Percentiles rank a stretch among this genome's conserved stretches.
Conservation (phyloP, 306 rosid genomes). For the Hippophae rhamnoides region DNA sequence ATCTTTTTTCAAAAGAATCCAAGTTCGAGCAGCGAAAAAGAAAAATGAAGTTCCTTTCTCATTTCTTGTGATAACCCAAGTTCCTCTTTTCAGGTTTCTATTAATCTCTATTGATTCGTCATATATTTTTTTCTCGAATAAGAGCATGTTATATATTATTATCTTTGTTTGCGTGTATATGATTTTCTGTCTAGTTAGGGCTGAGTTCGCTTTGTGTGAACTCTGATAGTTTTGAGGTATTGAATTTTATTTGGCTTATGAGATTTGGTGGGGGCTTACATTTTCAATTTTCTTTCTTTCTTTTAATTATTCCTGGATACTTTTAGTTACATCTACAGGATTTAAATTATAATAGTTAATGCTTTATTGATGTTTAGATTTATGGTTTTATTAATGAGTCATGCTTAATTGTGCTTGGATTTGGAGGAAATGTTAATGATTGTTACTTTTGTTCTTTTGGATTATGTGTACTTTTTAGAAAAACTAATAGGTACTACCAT, state of each 20-base stretch:
- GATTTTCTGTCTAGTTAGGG: not conserved
- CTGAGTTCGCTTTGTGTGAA: conserved; percentile 1
- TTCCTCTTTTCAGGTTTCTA: too few species aligned
- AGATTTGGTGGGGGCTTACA: conserved; percentile 4
- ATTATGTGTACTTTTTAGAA: not conserved
- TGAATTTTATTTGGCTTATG: not conserved
- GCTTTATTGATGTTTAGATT: conserved; percentile 8
- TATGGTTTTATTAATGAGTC: conserved; percentile 7
- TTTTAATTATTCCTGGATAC: conserved; percentile 4
- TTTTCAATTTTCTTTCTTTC: not conserved
- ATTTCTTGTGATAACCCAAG: too few species aligned
- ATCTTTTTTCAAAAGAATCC: not conserved
- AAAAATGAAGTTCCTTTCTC: not conserved
- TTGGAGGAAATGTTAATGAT: not conserved
- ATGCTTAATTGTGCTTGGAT: conserved; percentile 21
- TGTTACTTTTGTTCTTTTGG: not conserved
- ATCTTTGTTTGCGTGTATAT: not conserved
- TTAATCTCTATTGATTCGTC: too few species aligned
- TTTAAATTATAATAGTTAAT: not conserved
- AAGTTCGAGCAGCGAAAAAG: too few species aligned
- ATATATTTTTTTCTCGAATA: too few species aligned
- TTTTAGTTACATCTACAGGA: not conserved
- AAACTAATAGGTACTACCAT: too few species aligned
- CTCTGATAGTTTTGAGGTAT: conserved; percentile 4
- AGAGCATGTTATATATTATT: too few species aligned